Base-by-base conservation (phyloP, 2,329 filamentous ascomycete species). In the Aspergillus persii region DNA sequence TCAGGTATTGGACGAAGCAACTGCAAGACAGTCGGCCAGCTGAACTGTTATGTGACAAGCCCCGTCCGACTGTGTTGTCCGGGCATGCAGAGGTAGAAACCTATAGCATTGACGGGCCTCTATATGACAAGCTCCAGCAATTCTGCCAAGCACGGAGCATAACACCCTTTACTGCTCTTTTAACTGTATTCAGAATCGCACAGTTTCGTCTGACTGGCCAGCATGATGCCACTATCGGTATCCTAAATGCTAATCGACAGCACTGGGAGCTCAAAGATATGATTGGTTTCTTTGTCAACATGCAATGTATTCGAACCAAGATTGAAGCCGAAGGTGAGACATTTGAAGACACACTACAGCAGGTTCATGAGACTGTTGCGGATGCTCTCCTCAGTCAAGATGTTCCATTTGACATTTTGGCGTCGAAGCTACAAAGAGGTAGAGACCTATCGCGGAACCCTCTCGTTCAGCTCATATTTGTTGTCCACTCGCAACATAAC, bases 231-330 rank as follows among this genome's bases (percentile, higher is more conserved):
- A 60, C 54, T 4, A 47, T 60, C 26, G 58, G 58, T 5, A 60
- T 44, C 18, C 58, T 50, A 11, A 49, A 48, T 23, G 46, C 58
- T 1, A 50, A 51, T 29, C 58, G 58, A 8, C 44, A 27, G 4
- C 53, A 44, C 3, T 30, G 26, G 6, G 58, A 60, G 41, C 44
- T 39, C 8, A 41, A 60, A 33, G 58, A 29, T 1, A 15, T 60
- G 6, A 57, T 60, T 30, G 58, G 58, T 2, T 36, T 52, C 4
- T 60, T 60, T 50, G 58, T 51, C 12, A 60, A 60, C 8, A 44
- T 54, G 41, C 58, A 60, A 27, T 60, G 58, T 50, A 60, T 60
- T 12, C 31, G 54, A 23, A n/a, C 41, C 29, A 26, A 29, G 11
- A 11, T 60, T 23, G 18, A 23, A 7, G 29, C 8, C 4, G 36